Conservation (phyloP, 179 eudicot genomes). For the Monotropa hypopitys region DNA sequence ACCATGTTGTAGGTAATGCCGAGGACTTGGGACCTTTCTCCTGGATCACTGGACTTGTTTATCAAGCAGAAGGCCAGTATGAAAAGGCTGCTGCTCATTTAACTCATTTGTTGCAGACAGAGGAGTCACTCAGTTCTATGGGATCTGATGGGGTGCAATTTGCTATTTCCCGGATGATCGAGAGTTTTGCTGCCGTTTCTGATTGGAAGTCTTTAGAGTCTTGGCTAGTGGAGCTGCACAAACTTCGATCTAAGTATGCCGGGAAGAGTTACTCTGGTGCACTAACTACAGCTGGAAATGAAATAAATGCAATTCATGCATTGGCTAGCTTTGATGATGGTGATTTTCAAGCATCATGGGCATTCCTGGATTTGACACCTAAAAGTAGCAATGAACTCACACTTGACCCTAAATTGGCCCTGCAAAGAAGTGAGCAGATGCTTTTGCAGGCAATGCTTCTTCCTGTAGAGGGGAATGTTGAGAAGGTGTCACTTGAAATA, state of each 20-base stretch:
- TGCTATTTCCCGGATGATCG: constrained; percentile 70
- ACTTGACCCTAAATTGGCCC: constrained; percentile 83
- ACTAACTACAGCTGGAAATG: constrained; percentile 85
- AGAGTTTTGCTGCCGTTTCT: constrained; percentile 76
- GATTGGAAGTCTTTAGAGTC: constrained; percentile 95
- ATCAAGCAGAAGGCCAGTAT: constrained; percentile 80
- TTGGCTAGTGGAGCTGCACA: constrained; percentile 86
- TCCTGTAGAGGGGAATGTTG: constrained; percentile 58
- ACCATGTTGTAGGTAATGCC: constrained; percentile 21
- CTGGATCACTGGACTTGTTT: constrained; percentile 79
- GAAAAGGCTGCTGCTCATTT: constrained; percentile 94
- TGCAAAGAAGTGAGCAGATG: constrained; percentile 99
- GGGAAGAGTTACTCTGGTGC: constrained; percentile 93
- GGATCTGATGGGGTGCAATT: constrained; percentile 91
- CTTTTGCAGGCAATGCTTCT: constrained; percentile 92
- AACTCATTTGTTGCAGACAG: constrained; percentile 62
- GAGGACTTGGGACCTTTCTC: constrained; percentile 48
- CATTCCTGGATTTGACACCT: constrained; percentile 88
- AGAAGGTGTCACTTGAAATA: constrained; percentile 50
- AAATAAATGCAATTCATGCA: constrained; percentile 90
- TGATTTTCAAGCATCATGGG: constrained; percentile 76
- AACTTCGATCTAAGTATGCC: constrained; percentile 77
- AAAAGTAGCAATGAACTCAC: constrained; percentile 93
- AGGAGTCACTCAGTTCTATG: constrained; percentile 66
- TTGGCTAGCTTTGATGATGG: constrained; percentile 89